phyloP scores from a whole-genome alignment of 495 filamentous ascomycete genomes.

The Hypoxylon subgilvum region DNA sequence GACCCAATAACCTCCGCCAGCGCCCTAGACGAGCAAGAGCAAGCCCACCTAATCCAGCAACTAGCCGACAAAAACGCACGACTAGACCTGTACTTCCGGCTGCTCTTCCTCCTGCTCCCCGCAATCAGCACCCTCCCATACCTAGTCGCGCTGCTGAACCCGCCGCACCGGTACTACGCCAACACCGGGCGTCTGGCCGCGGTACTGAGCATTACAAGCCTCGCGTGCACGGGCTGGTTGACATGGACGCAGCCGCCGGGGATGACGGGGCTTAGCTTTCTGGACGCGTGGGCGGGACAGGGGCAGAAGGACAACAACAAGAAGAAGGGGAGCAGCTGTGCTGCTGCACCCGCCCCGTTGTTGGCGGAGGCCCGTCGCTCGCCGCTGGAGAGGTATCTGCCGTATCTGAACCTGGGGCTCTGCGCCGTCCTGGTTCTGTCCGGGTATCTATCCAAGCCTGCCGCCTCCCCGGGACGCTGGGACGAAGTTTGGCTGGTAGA shows the following conservation, averaged over 20 bases:
- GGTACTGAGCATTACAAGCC: conserved; percentile 64
- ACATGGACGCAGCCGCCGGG: conserved; percentile 50
- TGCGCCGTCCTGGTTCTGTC: conserved; percentile 45
- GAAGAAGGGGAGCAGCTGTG: not conserved
- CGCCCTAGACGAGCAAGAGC: conserved; percentile 56
- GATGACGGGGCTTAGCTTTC: conserved; percentile 41
- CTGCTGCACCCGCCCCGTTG: conserved; percentile 5
- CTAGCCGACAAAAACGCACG: conserved; percentile 62
- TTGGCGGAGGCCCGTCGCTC: conserved; percentile 24
- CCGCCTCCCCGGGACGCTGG: conserved; percentile 16
- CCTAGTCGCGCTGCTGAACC: conserved; percentile 54
- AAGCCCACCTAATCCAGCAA: conserved; percentile 69
- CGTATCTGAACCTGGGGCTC: conserved; percentile 55
- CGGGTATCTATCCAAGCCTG: conserved; percentile 37
- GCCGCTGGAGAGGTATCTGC: conserved; percentile 54
- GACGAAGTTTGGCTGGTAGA: conserved; percentile 40
- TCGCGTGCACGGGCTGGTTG: conserved; percentile 63
- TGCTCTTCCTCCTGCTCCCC: conserved; percentile 64
- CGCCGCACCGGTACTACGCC: conserved; percentile 7
- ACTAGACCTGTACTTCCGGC: conserved; percentile 64
- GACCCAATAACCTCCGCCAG: conserved; percentile 1
- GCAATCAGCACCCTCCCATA: conserved; percentile 59
- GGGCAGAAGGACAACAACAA: not conserved
- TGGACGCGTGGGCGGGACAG: conserved; percentile 44
- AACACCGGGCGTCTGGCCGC: conserved; percentile 17